phyloP scores from a whole-genome alignment of 2,329 filamentous ascomycete genomes.

The Stemphylium vesicarium region DNA sequence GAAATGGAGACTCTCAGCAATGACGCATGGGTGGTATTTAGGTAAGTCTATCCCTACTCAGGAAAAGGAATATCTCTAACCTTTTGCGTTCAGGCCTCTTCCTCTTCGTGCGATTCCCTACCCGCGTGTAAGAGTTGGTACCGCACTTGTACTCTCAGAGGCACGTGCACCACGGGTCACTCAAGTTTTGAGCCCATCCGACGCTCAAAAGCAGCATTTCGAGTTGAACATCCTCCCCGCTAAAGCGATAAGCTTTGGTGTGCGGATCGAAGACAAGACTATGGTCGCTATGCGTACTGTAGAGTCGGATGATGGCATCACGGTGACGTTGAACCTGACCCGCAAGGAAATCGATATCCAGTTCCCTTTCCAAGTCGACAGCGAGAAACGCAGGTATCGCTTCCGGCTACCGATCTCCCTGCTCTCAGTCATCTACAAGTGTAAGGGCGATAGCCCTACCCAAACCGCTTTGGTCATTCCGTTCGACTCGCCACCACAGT shows the following conservation, averaged over 20 bases:
- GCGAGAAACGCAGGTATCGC: slow-evolving; percentile 40
- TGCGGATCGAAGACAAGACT: slow-evolving; percentile 58
- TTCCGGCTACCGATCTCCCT: slow-evolving; percentile 56
- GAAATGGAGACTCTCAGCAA: slow-evolving; percentile 26
- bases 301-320: slow-evolving; percentile 30
- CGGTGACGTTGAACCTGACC: slow-evolving; percentile 52
- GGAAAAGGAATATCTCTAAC: neutral
- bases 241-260: slow-evolving; percentile 66
- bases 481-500: slow-evolving; percentile 51
- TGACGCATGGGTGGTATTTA: slow-evolving; percentile 33
- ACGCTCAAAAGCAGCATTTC: slow-evolving; percentile 29
- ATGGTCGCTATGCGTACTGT: slow-evolving; percentile 67
- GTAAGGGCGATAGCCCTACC: slow-evolving; percentile 9
- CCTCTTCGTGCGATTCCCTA: slow-evolving; percentile 11
- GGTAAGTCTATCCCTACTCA: slow-evolving; percentile 17
- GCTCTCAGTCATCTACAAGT: slow-evolving; percentile 49
- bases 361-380: slow-evolving; percentile 48
- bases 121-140: slow-evolving; percentile 12
- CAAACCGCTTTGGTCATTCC: slow-evolving; percentile 41
- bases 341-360: slow-evolving; percentile 54
- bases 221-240: slow-evolving; percentile 43
- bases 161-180: neutral
- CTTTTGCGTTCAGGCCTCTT: slow-evolving; percentile 18
- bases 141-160: slow-evolving; percentile 11
- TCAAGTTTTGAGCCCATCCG: slow-evolving; percentile 30